Base-by-base conservation (phyloP, 495 filamentous ascomycete species). In the Trichoderma gamsii region DNA sequence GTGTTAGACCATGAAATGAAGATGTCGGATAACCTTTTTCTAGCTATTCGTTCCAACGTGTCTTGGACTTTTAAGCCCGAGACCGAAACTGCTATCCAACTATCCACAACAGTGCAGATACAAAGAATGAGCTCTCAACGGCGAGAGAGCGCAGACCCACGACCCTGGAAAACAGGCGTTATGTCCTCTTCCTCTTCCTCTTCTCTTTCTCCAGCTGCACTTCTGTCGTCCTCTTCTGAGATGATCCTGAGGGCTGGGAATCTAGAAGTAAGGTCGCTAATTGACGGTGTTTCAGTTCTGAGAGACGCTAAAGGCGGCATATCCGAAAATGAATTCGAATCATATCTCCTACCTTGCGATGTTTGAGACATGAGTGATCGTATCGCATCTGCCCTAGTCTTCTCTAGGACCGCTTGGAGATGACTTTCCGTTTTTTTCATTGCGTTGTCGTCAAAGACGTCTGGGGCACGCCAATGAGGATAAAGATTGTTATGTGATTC, bases 401-500 rank as follows among this genome's bases (percentile, higher is more conserved):
- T 61, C 25, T 16, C 11, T 2, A 29, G 35, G 56, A 61, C 13
- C 29, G 23, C 27, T 23, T 61, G 11, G 2, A 61, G 56, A 2
- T 29, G 8, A 0, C 9, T 29, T 18, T 29, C 25, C 16, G 56
- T 61, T 9, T 18, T 4, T 0, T 3, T 32, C 56, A 61, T 61
- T 16, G 56, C 1, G 13, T 15, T 18, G 18, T 61, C 56, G 27
- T 35, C 56, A 32, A 61, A 61, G 25, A 27, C 68, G 35, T 73
- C 75, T 0, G 74, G 75, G 0, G 71, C 29, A 2, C 72, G 72
- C 78, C 78, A 81, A 46, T 78, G 75, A 64, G 69, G 18, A 64
- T 81, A 80, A 25, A 79, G 21, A 61, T 79, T 81, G 13, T 70
- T 46, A 51, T 78, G 76, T 0, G 72, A 67, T 23, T 61, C 38